phyloP scores from a whole-genome alignment of 441 rosid genomes.

The Dalechampia spathulata region DNA sequence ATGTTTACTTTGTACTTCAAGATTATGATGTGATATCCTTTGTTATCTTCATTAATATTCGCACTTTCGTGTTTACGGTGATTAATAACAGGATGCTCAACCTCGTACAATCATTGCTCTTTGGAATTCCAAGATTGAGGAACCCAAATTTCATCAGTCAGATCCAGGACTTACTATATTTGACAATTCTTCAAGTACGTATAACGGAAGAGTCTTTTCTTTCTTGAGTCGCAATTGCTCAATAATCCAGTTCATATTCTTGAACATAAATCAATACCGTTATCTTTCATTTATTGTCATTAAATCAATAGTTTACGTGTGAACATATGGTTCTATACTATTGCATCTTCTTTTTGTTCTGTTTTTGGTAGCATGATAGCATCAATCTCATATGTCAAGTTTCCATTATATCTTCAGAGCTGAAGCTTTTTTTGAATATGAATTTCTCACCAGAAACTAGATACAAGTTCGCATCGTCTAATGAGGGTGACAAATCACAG shows the following conservation, averaged over 20 bases:
- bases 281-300: too few relatives aligned
- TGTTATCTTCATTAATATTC: not conserved
- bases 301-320: too few relatives aligned
- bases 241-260: not conserved
- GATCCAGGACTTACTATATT: constrained; percentile 34
- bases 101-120: constrained; percentile 40
- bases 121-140: constrained; percentile 54
- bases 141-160: constrained; percentile 36
- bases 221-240: not conserved
- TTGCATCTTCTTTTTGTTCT: not conserved
- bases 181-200: constrained; percentile 43
- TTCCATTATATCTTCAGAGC: not conserved
- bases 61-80: constrained; percentile 9
- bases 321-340: too few relatives aligned
- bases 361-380: not conserved
- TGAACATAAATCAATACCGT: too few relatives aligned
- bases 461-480: constrained; percentile 35
- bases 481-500: constrained; percentile 46
- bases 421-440: constrained; percentile 4
- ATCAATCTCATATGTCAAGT: not conserved
- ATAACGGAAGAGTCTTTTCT: not conserved
- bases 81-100: constrained; percentile 44
- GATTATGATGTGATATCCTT: not conserved
- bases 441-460: constrained; percentile 32
- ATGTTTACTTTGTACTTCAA: not conserved